A percentile compares a stretch with the other conserved stretches of the same genome.
Conservation (phyloP, 2,329 filamentous ascomycete genomes). For the Apiospora malaysiana region DNA sequence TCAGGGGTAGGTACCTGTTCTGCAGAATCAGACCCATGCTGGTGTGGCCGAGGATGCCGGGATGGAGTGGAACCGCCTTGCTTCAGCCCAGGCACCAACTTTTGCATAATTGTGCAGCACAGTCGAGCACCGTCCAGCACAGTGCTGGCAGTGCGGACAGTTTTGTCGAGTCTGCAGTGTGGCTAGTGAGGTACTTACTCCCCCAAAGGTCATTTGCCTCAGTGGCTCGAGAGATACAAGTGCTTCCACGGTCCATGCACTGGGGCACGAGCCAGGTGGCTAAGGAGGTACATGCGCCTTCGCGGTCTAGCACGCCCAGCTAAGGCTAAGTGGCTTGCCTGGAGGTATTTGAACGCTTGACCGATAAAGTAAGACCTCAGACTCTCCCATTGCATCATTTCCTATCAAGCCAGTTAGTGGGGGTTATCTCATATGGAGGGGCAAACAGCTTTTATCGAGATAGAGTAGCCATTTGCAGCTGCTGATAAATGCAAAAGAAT, state of each 20-base stretch:
- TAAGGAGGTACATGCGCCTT: no score
- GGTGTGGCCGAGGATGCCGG: conserved; percentile 4
- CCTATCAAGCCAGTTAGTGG: background rate
- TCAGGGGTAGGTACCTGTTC: conserved; percentile 15
- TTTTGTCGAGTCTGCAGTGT: background rate
- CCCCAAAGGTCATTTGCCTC: no score
- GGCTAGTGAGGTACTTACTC: background rate
- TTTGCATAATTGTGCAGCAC: conserved; percentile 5
- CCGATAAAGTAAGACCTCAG: background rate
- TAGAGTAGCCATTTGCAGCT: background rate
- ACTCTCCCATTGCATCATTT: conserved; percentile 9
- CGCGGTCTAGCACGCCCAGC: no score
- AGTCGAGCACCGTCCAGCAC: background rate
- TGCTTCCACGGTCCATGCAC: background rate
- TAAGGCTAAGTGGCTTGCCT: no score
- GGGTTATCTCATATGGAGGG: conserved; percentile 11
- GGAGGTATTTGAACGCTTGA: no score
- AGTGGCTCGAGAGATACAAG: background rate
- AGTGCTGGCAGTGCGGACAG: background rate
- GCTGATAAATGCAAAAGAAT: conserved; percentile 21
- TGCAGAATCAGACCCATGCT: conserved; percentile 3
- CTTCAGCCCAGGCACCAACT: conserved; percentile 2
- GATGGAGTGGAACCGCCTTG: background rate
- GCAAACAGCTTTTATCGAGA: conserved; percentile 7
- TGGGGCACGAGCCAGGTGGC: no score